A percentile compares a stretch with the other conserved stretches of the same genome.
Evolutionary conservation across 495 filamentous ascomycete species (phyloP).

Genomic region (Cenococcum geophilum): DNA sequence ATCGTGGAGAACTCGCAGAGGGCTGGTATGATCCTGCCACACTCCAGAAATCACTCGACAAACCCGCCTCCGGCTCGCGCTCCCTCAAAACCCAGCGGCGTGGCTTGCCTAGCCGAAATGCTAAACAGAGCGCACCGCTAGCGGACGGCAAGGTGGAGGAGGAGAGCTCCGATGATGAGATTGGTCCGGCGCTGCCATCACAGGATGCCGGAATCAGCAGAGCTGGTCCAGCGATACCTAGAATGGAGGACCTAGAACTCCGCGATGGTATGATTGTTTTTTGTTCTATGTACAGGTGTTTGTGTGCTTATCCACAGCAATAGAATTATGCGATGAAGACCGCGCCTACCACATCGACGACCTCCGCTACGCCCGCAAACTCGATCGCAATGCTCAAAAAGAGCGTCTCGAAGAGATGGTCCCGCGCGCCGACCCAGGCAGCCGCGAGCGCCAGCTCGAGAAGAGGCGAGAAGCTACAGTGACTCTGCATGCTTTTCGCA

Average conservation of each 20-base stretch:
- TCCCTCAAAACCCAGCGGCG: slow-evolving; percentile 15
- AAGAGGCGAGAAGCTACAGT: slow-evolving; percentile 60
- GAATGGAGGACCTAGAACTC: slow-evolving; percentile 63
- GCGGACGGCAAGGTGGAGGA: slow-evolving; percentile 35
- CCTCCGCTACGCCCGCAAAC: slow-evolving; percentile 54
- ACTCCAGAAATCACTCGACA: slow-evolving; percentile 27
- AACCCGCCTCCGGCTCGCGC: neutral
- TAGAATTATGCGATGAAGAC: slow-evolving; percentile 54
- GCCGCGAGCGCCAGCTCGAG: slow-evolving; percentile 78
- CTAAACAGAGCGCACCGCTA: slow-evolving; percentile 26
- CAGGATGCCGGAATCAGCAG: slow-evolving; percentile 25
- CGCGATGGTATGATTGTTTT: slow-evolving; percentile 48
- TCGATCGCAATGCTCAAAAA: slow-evolving; percentile 55
- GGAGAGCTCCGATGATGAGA: slow-evolving; percentile 53
- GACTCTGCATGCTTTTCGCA: slow-evolving; percentile 52
- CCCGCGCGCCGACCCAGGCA: slow-evolving; percentile 79
- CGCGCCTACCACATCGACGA: slow-evolving; percentile 46
- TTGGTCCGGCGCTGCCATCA: slow-evolving; percentile 64
- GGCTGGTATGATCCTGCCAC: slow-evolving; percentile 81
- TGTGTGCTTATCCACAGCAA: neutral
- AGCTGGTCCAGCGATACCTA: slow-evolving; percentile 70
- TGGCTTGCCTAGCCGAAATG: slow-evolving; percentile 26
- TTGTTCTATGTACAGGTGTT: slow-evolving; percentile 4
- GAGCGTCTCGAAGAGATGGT: slow-evolving; percentile 69
- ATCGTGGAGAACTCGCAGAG: slow-evolving; percentile 82